Evolutionary conservation across 1,284 basidiomycete species (phyloP), one percentile per base, ranked within the genome.

Genomic region (Agaricales sp.): DNA sequence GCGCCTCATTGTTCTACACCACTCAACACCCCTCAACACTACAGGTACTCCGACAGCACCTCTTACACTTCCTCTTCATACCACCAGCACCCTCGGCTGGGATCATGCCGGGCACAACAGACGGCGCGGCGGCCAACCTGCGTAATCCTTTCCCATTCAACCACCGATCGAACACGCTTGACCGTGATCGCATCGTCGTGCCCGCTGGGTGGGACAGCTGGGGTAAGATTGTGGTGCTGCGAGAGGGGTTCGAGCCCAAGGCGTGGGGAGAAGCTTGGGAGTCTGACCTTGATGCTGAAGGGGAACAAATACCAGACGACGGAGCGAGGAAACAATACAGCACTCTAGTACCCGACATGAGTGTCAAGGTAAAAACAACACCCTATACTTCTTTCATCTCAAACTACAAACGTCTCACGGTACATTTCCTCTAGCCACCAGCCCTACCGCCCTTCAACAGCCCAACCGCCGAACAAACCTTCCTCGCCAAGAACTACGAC

Each of bases 161-260:
- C 2, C 79, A 91, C 52, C 85, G 87, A 53, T 86, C 95, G 0
- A 97, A 96, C 60, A 87, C 91, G 0, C 73, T 98, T 21, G 95
- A 99, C 61, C 78, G 93, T 24, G 93, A 97, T 59, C 84, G 81
- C 4, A 87, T 99, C 45, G 77, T 96, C 45, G 83, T 99, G 1
- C 96, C 95, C 1, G 77, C 88, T 1, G 96, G 95, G 2, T 99
- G 95, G 96, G 95, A 99, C 63, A 90, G 87, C 54, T 97, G 91
- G 88, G 93, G 92, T 2, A 98, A 98, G 72, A 97, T 98, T 54
- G 75, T 77, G 2, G 87, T 97, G 2, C 67, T 98, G 49, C 73
- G 92, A 45, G 95, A 98, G 43, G 87, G 90, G 0, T 99, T 98
- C 58, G 92, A 96, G 53, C 82, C 89, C 1, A 82, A 78, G 47